phyloP scores from a whole-genome alignment of 2,329 filamentous ascomycete genomes.

The Beauveria varroae region DNA sequence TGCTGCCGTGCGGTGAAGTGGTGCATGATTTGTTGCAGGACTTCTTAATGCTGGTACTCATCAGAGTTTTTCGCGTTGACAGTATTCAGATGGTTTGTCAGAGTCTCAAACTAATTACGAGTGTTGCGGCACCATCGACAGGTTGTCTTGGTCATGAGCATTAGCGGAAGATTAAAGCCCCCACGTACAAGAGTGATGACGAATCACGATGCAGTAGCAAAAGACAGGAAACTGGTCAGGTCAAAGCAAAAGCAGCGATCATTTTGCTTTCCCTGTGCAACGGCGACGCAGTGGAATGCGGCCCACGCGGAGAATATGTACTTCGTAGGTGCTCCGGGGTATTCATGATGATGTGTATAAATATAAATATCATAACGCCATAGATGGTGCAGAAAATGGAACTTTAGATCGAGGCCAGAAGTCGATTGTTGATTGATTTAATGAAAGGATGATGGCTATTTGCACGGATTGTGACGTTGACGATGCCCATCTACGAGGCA shows the following conservation, averaged over 20 bases:
- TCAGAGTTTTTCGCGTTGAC: not conserved
- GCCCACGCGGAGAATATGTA: not conserved
- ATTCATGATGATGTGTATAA: no score
- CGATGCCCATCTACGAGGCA: no score
- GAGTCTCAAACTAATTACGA: constrained; percentile 3
- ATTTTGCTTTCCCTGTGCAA: not conserved
- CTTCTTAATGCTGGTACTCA: not conserved
- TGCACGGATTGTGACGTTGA: no score
- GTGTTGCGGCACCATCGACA: not conserved
- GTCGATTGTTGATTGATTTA: no score
- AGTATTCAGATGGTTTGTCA: not conserved
- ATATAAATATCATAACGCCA: no score
- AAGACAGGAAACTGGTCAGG: not conserved
- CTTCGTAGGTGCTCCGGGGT: no score
- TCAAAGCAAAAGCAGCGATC: not conserved
- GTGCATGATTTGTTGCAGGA: not conserved
- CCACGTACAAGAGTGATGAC: no score
- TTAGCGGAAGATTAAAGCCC: not conserved
- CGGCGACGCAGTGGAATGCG: constrained; percentile 1
- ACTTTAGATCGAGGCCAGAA: no score
- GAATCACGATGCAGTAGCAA: not conserved
- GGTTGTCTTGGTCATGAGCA: not conserved
- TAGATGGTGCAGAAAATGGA: no score
- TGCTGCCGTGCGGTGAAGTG: not conserved
- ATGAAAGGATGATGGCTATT: no score